phyloP scores from a whole-genome alignment of 495 filamentous ascomycete species.

The Penicillium chermesinum region DNA sequence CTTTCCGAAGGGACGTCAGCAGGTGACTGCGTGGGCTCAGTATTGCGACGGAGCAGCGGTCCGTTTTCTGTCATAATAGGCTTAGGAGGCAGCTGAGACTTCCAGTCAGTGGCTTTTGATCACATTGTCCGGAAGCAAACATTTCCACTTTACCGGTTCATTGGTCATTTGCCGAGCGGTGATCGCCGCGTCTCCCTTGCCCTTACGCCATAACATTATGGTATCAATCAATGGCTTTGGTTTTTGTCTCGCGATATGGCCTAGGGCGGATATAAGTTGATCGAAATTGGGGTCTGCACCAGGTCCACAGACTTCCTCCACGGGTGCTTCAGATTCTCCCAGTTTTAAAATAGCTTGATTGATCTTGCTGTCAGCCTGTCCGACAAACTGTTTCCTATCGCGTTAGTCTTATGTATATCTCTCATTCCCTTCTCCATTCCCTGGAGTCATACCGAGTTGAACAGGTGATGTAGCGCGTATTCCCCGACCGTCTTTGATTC shows the following conservation, averaged over 20 bases:
- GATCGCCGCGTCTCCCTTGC: slow-evolving; percentile 81
- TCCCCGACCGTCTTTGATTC: slow-evolving; percentile 90
- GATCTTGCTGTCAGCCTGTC: slow-evolving; percentile 89
- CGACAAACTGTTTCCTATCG: slow-evolving; percentile 56
- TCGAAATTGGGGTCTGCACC: slow-evolving; percentile 89
- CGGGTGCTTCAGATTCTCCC: slow-evolving; percentile 68
- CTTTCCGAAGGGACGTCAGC: slow-evolving; percentile 27
- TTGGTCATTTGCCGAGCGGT: slow-evolving; percentile 56
- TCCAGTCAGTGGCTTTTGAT: background rate
- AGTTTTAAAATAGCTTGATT: slow-evolving; percentile 72
- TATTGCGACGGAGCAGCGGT: slow-evolving; percentile 46
- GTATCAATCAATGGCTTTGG: slow-evolving; percentile 95
- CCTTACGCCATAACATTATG: slow-evolving; percentile 95
- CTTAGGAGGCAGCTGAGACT: slow-evolving; percentile 21
- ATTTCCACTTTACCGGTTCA: slow-evolving; percentile 56
- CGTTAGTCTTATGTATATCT: too few relatives aligned
- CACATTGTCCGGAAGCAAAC: too few relatives aligned
- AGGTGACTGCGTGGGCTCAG: slow-evolving; percentile 43
- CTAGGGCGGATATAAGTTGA: slow-evolving; percentile 86
- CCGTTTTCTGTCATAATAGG: slow-evolving; percentile 30
- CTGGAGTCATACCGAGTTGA: slow-evolving; percentile 87
- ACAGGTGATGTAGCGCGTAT: slow-evolving; percentile 93
- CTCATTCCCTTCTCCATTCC: slow-evolving; percentile 30
- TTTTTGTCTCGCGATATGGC: slow-evolving; percentile 88
- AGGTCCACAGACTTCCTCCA: slow-evolving; percentile 85